phyloP scores from a whole-genome alignment of 2,329 filamentous ascomycete species.

The Scedosporium apiospermum region DNA sequence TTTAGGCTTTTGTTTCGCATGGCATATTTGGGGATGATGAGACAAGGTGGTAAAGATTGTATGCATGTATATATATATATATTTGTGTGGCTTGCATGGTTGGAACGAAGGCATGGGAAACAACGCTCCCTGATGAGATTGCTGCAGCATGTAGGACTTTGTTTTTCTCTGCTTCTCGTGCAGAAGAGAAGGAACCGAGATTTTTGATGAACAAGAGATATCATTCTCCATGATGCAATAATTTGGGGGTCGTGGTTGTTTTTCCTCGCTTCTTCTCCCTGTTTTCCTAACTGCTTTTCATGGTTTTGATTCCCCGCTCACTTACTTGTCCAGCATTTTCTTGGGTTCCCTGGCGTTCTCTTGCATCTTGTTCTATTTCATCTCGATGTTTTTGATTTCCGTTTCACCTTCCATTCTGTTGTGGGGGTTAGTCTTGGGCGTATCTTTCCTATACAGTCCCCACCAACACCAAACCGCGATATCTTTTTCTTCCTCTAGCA shows the following conservation, averaged over 20 bases:
- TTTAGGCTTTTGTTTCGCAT: neutral
- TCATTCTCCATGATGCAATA: neutral
- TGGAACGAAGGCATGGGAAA: conserved; percentile 12
- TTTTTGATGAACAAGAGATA: neutral
- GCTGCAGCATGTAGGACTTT: neutral
- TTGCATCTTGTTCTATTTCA: neutral
- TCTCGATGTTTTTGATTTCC: neutral
- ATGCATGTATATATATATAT: conserved; percentile 3
- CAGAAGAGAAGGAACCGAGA: neutral
- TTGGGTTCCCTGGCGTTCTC: neutral
- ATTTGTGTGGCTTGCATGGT: neutral
- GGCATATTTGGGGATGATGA: neutral
- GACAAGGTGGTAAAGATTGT: neutral
- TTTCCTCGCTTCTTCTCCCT: neutral
- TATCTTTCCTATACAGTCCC: too few relatives aligned
- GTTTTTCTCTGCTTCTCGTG: neutral
- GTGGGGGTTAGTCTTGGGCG: neutral
- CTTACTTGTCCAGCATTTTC: neutral
- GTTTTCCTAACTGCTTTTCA: neutral
- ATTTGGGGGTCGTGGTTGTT: neutral
- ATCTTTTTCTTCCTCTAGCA: too few relatives aligned
- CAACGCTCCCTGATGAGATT: neutral
- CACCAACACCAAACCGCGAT: too few relatives aligned
- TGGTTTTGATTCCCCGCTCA: neutral
- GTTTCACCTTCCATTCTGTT: neutral